These are phyloP conservation scores for Coemansia sp. DNA, from an alignment of 192 early-diverging fungal species.

Conservation along the genomic window DNA sequence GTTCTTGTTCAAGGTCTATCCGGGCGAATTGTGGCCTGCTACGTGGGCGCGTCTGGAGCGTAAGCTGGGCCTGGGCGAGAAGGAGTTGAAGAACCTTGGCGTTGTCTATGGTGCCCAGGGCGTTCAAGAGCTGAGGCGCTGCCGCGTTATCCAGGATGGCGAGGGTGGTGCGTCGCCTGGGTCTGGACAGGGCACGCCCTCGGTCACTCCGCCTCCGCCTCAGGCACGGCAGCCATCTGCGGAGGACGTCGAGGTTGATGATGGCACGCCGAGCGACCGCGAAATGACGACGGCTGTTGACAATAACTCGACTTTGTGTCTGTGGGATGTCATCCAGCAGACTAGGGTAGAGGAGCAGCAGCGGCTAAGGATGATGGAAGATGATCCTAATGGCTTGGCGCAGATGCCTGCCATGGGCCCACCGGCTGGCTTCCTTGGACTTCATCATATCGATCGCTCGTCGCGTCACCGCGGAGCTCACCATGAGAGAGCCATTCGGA, in stretches of 20 bases:
- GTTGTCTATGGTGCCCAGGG: slow-evolving; percentile 29
- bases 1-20: slow-evolving; percentile 70
- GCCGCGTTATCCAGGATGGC: slow-evolving; percentile 29
- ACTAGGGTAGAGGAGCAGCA: slow-evolving; percentile 3
- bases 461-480: slow-evolving; percentile 34
- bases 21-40: slow-evolving; percentile 65
- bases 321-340: slow-evolving; percentile 35
- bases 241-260: not conserved
- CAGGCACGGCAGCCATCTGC: not conserved
- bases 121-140: slow-evolving; percentile 8
- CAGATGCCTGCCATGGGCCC: slow-evolving; percentile 1
- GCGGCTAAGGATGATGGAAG: slow-evolving; percentile 8
- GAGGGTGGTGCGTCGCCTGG: slow-evolving; percentile 13
- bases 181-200: slow-evolving; percentile 11
- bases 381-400: not conserved
- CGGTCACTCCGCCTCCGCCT: slow-evolving; percentile 15
- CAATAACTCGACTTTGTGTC: slow-evolving; percentile 10
- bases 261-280: not conserved
- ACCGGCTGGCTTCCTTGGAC: slow-evolving; percentile 21
- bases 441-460: slow-evolving; percentile 37
- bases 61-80: slow-evolving; percentile 75
- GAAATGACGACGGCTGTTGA: not conserved
- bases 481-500: slow-evolving; percentile 37
- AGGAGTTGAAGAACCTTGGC: slow-evolving; percentile 66
- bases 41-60: slow-evolving; percentile 73